Conservation (phyloP, 306 rosid genomes). For the Crotalaria pallida region DNA sequence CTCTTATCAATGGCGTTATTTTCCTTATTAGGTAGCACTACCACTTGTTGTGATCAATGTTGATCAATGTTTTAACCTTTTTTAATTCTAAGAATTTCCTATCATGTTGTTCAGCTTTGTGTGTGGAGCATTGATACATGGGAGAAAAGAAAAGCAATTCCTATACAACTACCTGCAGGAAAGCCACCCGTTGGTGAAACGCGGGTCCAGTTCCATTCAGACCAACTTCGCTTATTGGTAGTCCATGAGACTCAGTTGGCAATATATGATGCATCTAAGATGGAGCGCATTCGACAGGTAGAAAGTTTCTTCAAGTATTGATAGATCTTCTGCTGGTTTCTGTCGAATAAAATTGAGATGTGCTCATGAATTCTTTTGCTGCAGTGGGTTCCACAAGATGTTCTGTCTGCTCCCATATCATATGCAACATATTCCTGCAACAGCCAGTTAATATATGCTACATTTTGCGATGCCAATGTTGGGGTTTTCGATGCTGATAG, state of each 20-base stretch:
- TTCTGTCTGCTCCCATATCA: slow-evolving; percentile 59
- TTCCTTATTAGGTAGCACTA: background rate
- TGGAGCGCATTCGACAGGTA: slow-evolving; percentile 88
- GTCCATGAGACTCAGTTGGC: slow-evolving; percentile 87
- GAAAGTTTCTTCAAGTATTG: slow-evolving; percentile 5
- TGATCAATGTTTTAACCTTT: background rate
- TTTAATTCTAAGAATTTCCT: slow-evolving; percentile 6
- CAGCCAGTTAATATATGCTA: slow-evolving; percentile 58
- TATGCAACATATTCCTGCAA: slow-evolving; percentile 71
- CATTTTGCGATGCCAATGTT: slow-evolving; percentile 67
- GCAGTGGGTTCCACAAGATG: slow-evolving; percentile 93
- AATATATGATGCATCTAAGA: slow-evolving; percentile 78
- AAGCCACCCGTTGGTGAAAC: slow-evolving; percentile 74
- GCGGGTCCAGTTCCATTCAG: slow-evolving; percentile 73
- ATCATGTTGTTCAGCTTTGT: slow-evolving; percentile 54
- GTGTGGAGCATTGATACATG: slow-evolving; percentile 89
- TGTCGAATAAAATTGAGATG: background rate
- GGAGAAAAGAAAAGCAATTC: slow-evolving; percentile 80
- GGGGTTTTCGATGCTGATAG: slow-evolving; percentile 84
- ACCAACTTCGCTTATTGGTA: slow-evolving; percentile 72
- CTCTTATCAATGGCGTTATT: background rate
- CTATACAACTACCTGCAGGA: slow-evolving; percentile 62
- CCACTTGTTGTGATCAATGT: background rate
- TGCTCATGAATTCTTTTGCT: slow-evolving; percentile 22
- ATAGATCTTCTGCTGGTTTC: background rate